phyloP scores from a whole-genome alignment of 1,139 yeast genomes.

The Hansenula lynferdii region DNA sequence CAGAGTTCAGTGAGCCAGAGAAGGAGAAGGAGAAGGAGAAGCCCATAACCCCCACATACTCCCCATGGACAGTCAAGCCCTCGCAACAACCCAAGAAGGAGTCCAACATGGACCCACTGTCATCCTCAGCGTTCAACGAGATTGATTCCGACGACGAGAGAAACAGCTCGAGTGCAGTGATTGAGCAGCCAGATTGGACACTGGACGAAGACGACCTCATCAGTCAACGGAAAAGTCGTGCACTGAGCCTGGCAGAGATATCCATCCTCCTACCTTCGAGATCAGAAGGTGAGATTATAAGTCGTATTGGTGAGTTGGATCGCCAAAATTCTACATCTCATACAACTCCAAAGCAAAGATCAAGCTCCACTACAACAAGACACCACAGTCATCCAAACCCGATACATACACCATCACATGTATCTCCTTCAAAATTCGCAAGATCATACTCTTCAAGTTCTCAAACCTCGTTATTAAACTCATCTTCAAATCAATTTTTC shows the following conservation, averaged over 20 bases:
- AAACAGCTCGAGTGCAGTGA: neutral
- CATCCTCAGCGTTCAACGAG: neutral
- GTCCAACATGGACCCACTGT: neutral
- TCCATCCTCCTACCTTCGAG: slow-evolving; percentile 68
- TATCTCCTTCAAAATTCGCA: neutral
- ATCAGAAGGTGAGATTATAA: slow-evolving; percentile 69
- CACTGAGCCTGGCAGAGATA: slow-evolving; percentile 68
- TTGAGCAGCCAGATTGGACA: slow-evolving; percentile 23
- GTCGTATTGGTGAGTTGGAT: slow-evolving; percentile 55
- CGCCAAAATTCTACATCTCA: slow-evolving; percentile 9
- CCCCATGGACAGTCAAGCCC: too few relatives aligned
- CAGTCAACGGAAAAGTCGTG: slow-evolving; percentile 50
- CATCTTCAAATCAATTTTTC: slow-evolving; percentile 7
- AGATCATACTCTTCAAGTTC: neutral
- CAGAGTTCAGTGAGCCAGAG: too few relatives aligned
- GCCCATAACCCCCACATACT: too few relatives aligned
- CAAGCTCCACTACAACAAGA: neutral
- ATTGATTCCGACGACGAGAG: neutral
- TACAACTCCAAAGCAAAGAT: neutral
- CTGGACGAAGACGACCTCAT: slow-evolving; percentile 72
- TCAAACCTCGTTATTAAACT: slow-evolving; percentile 3
- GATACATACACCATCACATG: slow-evolving; percentile 5
- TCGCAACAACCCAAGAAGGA: neutral
- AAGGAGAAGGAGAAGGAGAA: too few relatives aligned
- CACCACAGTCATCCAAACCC: slow-evolving; percentile 7